Evolutionary conservation across 495 filamentous ascomycete species (phyloP).

Genomic region (Patellaria atrata): DNA sequence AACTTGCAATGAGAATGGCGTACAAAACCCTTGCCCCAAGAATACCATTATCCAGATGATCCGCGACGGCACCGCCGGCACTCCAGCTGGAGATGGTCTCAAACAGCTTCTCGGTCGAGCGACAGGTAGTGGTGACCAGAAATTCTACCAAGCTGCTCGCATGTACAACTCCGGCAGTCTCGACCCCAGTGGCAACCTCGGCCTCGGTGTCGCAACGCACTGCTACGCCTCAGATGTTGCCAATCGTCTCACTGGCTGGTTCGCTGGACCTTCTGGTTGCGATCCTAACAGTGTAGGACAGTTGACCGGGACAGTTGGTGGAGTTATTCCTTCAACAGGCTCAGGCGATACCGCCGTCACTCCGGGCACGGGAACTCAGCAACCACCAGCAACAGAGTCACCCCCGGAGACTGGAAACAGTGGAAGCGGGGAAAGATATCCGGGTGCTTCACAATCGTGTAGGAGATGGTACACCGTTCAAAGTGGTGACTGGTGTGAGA

Average conservation of each 20-base stretch:
- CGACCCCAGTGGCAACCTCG: slow-evolving; percentile 32
- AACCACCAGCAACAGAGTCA: not conserved
- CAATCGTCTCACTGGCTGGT: slow-evolving; percentile 41
- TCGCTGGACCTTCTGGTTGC: slow-evolving; percentile 14
- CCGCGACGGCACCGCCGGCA: slow-evolving; percentile 32
- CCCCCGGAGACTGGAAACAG: too few species aligned
- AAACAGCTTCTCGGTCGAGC: slow-evolving; percentile 24
- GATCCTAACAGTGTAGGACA: slow-evolving; percentile 12
- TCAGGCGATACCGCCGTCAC: not conserved
- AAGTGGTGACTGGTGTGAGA: slow-evolving; percentile 12
- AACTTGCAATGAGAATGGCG: slow-evolving; percentile 31
- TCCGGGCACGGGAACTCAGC: not conserved
- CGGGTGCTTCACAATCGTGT: slow-evolving; percentile 8
- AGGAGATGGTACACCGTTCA: slow-evolving; percentile 14
- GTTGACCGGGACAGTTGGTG: slow-evolving; percentile 2
- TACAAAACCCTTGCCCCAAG: slow-evolving; percentile 33
- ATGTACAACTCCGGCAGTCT: slow-evolving; percentile 46
- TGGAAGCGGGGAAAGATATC: too few species aligned
- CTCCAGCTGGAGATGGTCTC: slow-evolving; percentile 31
- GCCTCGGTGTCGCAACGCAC: slow-evolving; percentile 35
- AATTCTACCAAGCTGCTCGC: slow-evolving; percentile 38
- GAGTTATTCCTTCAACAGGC: not conserved
- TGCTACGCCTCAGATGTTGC: slow-evolving; percentile 45
- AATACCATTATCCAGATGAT: slow-evolving; percentile 35
- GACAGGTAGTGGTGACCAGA: slow-evolving; percentile 21